These are phyloP conservation scores for Kwoniella europaea DNA, from an alignment of 768 basidiomycete species.

Conservation along the genomic window DNA sequence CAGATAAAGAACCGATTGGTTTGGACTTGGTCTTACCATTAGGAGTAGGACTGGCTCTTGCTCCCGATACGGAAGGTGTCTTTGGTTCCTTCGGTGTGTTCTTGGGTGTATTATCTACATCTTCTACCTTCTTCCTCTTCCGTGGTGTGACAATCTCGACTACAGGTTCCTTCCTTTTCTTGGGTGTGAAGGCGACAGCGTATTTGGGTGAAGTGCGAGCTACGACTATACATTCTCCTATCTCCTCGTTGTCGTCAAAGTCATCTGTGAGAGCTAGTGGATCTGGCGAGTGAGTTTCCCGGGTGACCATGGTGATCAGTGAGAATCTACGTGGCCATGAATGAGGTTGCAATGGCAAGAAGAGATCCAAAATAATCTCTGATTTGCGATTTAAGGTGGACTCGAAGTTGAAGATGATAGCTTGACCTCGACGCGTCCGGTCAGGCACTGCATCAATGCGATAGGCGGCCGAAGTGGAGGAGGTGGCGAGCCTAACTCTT, in stretches of 20 bases:
- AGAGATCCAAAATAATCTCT: no score
- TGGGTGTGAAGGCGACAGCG: constrained; percentile 14
- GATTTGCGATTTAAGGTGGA: no score
- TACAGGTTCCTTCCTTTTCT: constrained; percentile 14
- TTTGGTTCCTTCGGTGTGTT: not conserved
- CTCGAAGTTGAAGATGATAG: not conserved
- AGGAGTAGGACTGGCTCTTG: constrained; percentile 16
- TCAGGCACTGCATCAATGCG: not conserved
- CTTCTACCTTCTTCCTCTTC: constrained; percentile 14
- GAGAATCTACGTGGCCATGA: not conserved
- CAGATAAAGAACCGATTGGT: no score
- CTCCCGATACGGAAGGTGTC: not conserved
- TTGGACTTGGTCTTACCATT: constrained; percentile 14
- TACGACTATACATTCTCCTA: constrained; percentile 25
- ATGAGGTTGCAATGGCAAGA: no score
- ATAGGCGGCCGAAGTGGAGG: no score
- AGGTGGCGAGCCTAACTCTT: no score
- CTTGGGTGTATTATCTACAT: not conserved
- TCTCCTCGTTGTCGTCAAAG: not conserved
- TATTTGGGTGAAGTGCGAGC: constrained; percentile 11
- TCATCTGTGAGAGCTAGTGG: constrained; percentile 13
- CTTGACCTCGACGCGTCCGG: not conserved
- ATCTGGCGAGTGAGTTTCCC: constrained; percentile 10
- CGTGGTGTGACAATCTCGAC: constrained; percentile 21
- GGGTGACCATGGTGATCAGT: not conserved